Evolutionary conservation across 169 alveolate genomes (phyloP).

Genomic region (Plasmodium knowlesi): DNA sequence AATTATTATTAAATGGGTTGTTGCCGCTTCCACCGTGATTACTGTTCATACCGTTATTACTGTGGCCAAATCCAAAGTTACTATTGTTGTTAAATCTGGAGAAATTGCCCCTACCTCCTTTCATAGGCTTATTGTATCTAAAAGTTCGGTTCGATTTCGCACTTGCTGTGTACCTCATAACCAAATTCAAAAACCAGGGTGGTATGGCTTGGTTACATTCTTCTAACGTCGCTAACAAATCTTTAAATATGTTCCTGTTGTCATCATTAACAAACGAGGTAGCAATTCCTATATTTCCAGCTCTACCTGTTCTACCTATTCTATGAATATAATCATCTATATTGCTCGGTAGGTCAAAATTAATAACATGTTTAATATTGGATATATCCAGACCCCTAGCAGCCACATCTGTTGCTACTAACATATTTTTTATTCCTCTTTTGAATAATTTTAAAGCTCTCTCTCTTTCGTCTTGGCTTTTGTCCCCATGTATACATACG

Average conservation of each 20-base stretch:
- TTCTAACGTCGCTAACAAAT: constrained; percentile 84
- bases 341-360: constrained; percentile 96
- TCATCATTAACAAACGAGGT: constrained; percentile 93
- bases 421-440: constrained; percentile 92
- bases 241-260: constrained; percentile 90
- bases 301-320: constrained; percentile 99
- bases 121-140: constrained; percentile 17
- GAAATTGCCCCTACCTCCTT: constrained; percentile 12
- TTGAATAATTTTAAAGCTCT: constrained; percentile 93
- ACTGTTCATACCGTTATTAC: not conserved
- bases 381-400: constrained; percentile 99
- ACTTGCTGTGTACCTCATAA: constrained; percentile 74
- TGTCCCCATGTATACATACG: constrained; percentile 95
- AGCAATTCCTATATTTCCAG: constrained; percentile 98
- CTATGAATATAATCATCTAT: constrained; percentile 96
- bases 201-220: constrained; percentile 86
- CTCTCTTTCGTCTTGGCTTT: constrained; percentile 94
- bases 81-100: constrained; percentile 23
- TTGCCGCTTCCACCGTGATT: constrained; percentile 1
- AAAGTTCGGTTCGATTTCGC: constrained; percentile 54
- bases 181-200: constrained; percentile 83
- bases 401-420: constrained; percentile 99
- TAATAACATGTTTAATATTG: constrained; percentile 94
- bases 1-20: constrained; percentile 38
- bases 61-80: constrained; percentile 1